Conservation (phyloP, 129 eudicot species). For the Flaveria robusta region DNA sequence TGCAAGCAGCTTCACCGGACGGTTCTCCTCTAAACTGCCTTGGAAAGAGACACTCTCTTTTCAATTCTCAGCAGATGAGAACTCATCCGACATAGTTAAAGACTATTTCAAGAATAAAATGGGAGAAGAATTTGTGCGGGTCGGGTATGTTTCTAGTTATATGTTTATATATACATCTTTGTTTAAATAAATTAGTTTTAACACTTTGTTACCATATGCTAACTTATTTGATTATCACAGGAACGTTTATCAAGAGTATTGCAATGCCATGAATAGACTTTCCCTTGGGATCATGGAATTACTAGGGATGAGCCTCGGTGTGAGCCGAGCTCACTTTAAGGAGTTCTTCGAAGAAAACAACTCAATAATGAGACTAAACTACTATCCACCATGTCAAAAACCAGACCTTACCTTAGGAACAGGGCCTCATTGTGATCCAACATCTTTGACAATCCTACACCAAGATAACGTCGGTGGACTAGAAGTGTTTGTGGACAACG, state of each 20-base stretch:
- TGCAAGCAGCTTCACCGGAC: conserved; percentile 79
- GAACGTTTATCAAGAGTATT: conserved; percentile 71
- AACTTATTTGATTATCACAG: conserved; percentile 34
- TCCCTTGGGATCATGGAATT: conserved; percentile 82
- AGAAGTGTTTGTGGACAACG: conserved; percentile 66
- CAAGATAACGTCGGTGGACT: conserved; percentile 87
- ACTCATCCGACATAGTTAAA: conserved; percentile 43
- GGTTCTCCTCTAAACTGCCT: conserved; percentile 80
- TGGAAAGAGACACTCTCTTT: conserved; percentile 96
- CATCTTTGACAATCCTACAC: conserved; percentile 83
- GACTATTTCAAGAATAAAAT: conserved; percentile 53
- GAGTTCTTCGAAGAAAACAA: conserved; percentile 65
- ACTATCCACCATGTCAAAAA: conserved; percentile 76
- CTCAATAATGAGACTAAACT: conserved; percentile 78
- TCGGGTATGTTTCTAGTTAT: conserved; percentile 46
- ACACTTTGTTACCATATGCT: not conserved
- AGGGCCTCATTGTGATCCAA: conserved; percentile 95
- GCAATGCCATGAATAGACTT: conserved; percentile 75
- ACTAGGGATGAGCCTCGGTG: conserved; percentile 69
- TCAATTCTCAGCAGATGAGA: conserved; percentile 44
- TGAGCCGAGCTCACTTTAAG: conserved; percentile 47
- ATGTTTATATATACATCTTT: not conserved
- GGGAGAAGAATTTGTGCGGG: conserved; percentile 51
- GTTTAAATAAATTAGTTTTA: conserved; percentile 3
- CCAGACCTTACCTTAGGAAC: conserved; percentile 82